Conservation (phyloP, 2,329 filamentous ascomycete genomes). For the Pyricularia pennisetigena region DNA sequence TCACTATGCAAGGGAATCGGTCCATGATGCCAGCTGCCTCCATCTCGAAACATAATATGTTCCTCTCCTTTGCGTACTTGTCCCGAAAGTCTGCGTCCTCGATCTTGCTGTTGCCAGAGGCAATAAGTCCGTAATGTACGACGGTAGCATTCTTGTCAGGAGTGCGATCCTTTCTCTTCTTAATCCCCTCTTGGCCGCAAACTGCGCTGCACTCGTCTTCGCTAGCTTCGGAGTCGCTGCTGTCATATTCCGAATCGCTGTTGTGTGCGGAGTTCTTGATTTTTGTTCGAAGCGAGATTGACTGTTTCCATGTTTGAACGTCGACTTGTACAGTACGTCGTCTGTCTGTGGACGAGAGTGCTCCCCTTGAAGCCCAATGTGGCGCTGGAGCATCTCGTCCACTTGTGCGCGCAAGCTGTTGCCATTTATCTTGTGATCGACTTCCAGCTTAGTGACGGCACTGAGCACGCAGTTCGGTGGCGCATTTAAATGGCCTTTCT, state of each 20-base stretch:
- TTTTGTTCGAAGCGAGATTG: not conserved
- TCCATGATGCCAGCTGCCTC: not conserved
- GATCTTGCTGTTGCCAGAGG: not conserved
- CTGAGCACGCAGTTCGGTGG: too few relatives aligned
- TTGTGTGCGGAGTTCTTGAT: too few relatives aligned
- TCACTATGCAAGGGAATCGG: not conserved
- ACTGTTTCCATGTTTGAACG: not conserved
- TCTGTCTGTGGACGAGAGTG: too few relatives aligned
- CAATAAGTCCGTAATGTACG: not conserved
- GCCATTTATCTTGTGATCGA: too few relatives aligned
- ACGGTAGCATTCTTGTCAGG: not conserved
- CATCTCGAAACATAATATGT: not conserved
- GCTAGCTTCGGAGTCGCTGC: not conserved
- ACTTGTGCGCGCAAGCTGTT: not conserved
- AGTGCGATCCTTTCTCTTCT: not conserved
- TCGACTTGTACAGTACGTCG: not conserved
- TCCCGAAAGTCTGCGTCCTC: not conserved
- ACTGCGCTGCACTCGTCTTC: not conserved
- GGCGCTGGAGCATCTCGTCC: not conserved
- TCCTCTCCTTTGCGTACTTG: not conserved
- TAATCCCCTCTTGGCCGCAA: not conserved
- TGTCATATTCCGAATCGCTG: too few relatives aligned
- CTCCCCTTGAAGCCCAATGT: not conserved
- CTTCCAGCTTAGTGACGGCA: too few relatives aligned
- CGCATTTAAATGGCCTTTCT: too few relatives aligned